A percentile compares a stretch with the other conserved stretches of the same genome.
Conservation (phyloP, 2,329 filamentous ascomycete genomes). For the Sporothrix mexicana region DNA sequence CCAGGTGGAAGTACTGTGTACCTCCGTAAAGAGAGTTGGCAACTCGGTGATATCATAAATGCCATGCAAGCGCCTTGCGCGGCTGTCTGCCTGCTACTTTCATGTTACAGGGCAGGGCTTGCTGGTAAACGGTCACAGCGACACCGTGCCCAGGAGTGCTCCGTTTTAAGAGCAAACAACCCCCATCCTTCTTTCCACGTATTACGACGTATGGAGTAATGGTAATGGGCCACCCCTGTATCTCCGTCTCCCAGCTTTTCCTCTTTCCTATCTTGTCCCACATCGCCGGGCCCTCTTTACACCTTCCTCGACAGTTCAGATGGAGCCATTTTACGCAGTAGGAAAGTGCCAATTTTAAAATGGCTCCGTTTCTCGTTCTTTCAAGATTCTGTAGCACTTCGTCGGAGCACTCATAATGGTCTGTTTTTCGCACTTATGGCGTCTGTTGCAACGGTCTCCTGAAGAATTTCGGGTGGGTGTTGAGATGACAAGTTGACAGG, state of each 20-base stretch:
- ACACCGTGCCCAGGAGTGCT: not conserved
- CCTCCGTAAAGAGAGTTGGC: not conserved
- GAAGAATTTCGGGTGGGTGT: not conserved
- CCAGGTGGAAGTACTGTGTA: too few relatives aligned
- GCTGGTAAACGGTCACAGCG: conserved; percentile 12
- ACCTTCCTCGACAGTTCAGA: conserved; percentile 2
- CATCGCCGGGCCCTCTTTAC: conserved; percentile 18
- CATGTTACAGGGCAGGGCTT: not conserved
- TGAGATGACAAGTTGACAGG: not conserved
- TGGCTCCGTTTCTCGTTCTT: conserved; percentile 1
- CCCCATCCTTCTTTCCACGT: not conserved
- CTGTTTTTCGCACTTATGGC: not conserved
- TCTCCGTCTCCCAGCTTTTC: not conserved
- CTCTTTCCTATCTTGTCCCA: conserved; percentile 25
- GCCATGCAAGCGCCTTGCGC: conserved; percentile 8
- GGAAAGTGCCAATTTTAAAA: conserved; percentile 28
- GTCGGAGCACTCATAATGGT: conserved; percentile 1
- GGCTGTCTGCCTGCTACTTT: not conserved
- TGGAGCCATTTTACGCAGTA: not conserved
- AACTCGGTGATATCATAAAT: not conserved
- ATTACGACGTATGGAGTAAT: too few relatives aligned
- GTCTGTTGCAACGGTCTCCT: conserved; percentile 10
- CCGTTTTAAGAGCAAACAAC: not conserved
- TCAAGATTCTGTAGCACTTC: not conserved
- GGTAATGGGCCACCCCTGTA: not conserved